phyloP scores from a whole-genome alignment of 129 eudicot genomes.

The Helichrysum umbraculigerum region DNA sequence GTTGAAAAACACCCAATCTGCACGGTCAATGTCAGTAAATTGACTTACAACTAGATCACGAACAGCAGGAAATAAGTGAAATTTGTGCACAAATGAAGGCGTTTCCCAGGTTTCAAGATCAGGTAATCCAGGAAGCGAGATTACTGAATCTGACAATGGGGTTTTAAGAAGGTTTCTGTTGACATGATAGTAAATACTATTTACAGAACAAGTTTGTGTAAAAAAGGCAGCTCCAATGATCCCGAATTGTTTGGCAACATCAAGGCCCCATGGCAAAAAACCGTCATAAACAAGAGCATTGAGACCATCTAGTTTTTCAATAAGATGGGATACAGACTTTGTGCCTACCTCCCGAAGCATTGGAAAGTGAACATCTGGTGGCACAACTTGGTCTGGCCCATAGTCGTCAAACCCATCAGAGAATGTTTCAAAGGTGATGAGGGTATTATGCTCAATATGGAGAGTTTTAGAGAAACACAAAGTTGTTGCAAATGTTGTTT shows the following conservation, averaged over 20 bases:
- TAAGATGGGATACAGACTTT: slow-evolving; percentile 34
- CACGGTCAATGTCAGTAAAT: slow-evolving; percentile 40
- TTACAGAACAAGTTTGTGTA: slow-evolving; percentile 65
- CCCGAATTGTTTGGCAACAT: slow-evolving; percentile 45
- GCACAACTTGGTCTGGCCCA: slow-evolving; percentile 21
- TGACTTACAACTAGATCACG: slow-evolving; percentile 36
- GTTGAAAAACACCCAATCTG: slow-evolving; percentile 51
- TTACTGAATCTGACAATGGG: slow-evolving; percentile 35
- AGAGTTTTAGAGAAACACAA: slow-evolving; percentile 24
- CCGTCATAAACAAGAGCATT: slow-evolving; percentile 52
- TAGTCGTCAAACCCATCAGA: slow-evolving; percentile 66
- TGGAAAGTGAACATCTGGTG: slow-evolving; percentile 22
- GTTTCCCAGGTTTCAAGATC: slow-evolving; percentile 34
- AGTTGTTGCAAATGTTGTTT: slow-evolving; percentile 47
- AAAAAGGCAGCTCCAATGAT: slow-evolving; percentile 45
- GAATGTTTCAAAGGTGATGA: slow-evolving; percentile 41
- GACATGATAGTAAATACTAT: slow-evolving; percentile 47
- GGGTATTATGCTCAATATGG: slow-evolving; percentile 13
- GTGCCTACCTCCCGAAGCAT: slow-evolving; percentile 40
- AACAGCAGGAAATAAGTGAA: slow-evolving; percentile 38
- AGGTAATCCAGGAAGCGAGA: slow-evolving; percentile 50
- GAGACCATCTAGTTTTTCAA: slow-evolving; percentile 37
- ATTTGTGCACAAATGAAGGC: slow-evolving; percentile 49
- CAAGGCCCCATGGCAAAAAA: slow-evolving; percentile 58
- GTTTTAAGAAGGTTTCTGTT: slow-evolving; percentile 30